Evolutionary conservation across 2,329 filamentous ascomycete species (phyloP).

Genomic region (Simplicillium aogashimaense): DNA sequence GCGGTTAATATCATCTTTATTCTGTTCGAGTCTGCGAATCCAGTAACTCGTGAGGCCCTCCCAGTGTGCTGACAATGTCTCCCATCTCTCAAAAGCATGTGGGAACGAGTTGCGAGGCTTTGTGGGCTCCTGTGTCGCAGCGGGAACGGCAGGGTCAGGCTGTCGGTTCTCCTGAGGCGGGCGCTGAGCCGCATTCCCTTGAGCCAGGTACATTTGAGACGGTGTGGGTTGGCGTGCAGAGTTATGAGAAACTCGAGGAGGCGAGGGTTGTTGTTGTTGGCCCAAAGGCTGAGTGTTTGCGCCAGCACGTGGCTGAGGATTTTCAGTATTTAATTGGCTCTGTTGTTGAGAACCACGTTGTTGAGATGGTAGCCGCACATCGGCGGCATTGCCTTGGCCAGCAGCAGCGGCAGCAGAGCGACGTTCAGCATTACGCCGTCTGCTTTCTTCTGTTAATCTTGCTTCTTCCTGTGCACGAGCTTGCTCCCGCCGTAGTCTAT

Average conservation of each 20-base stretch:
- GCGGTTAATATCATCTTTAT: slow-evolving; percentile 72
- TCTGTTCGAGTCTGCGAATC: slow-evolving; percentile 87
- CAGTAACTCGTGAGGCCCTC: slow-evolving; percentile 95
- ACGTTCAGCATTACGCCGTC: slow-evolving; percentile 49
- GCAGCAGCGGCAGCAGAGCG: slow-evolving; percentile 43
- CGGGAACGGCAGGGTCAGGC: slow-evolving; percentile 8
- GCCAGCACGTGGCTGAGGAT: slow-evolving; percentile 8
- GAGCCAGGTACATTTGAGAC: slow-evolving; percentile 6
- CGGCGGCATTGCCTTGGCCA: slow-evolving; percentile 16
- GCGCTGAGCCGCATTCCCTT: slow-evolving; percentile 5
- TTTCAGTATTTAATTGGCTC: slow-evolving; percentile 4
- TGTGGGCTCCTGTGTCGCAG: slow-evolving; percentile 7
- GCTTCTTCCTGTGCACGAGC: slow-evolving; percentile 49
- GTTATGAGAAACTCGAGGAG: background rate
- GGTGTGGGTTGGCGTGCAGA: slow-evolving; percentile 1
- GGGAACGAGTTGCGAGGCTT: slow-evolving; percentile 67
- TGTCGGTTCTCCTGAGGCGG: slow-evolving; percentile 10
- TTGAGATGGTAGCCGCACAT: slow-evolving; percentile 18
- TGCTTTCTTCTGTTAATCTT: slow-evolving; percentile 42
- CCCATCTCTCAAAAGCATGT: slow-evolving; percentile 96
- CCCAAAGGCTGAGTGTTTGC: background rate
- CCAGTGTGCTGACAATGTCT: slow-evolving; percentile 94
- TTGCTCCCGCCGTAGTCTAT: slow-evolving; percentile 42
- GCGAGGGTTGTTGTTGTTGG: slow-evolving; percentile 5
- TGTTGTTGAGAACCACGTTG: slow-evolving; percentile 17